Evolutionary conservation across 1,139 yeast species (phyloP).

Genomic region (Candida sp.): DNA sequence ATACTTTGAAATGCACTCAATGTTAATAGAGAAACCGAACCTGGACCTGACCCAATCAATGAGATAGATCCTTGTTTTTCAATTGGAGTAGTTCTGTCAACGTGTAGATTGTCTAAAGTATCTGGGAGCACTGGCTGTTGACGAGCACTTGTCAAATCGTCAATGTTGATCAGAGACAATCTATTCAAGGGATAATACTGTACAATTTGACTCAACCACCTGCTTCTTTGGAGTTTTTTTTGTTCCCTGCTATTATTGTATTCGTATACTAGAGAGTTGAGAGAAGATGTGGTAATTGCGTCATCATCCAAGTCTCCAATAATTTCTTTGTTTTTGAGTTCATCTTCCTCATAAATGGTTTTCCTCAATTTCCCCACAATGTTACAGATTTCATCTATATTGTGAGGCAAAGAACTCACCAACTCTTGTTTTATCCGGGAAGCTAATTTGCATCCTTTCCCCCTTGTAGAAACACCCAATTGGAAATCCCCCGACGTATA

Average conservation of each 20-base stretch:
- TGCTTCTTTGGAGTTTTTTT: slow-evolving; percentile 56
- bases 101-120: background rate
- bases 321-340: slow-evolving; percentile 16
- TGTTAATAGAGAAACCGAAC: slow-evolving; percentile 78
- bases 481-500: slow-evolving; percentile 72
- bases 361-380: slow-evolving; percentile 67
- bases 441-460: slow-evolving; percentile 89
- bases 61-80: slow-evolving; percentile 53
- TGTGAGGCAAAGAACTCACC: slow-evolving; percentile 59
- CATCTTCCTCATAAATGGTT: slow-evolving; percentile 54
- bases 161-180: slow-evolving; percentile 54
- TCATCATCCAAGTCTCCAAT: slow-evolving; percentile 70
- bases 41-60: slow-evolving; percentile 94
- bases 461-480: slow-evolving; percentile 80
- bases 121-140: slow-evolving; percentile 1
- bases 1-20: slow-evolving; percentile 84
- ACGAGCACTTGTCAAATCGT: slow-evolving; percentile 50
- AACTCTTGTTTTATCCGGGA: slow-evolving; percentile 76
- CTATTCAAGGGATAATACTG: slow-evolving; percentile 82
- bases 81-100: slow-evolving; percentile 1
- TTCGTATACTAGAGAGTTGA: slow-evolving; percentile 64
- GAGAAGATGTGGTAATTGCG: slow-evolving; percentile 53
- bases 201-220: slow-evolving; percentile 89
- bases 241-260: slow-evolving; percentile 51
- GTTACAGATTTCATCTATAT: slow-evolving; percentile 66